Conservation (phyloP, 768 basidiomycete species). For the Sarcodon aspratus region DNA sequence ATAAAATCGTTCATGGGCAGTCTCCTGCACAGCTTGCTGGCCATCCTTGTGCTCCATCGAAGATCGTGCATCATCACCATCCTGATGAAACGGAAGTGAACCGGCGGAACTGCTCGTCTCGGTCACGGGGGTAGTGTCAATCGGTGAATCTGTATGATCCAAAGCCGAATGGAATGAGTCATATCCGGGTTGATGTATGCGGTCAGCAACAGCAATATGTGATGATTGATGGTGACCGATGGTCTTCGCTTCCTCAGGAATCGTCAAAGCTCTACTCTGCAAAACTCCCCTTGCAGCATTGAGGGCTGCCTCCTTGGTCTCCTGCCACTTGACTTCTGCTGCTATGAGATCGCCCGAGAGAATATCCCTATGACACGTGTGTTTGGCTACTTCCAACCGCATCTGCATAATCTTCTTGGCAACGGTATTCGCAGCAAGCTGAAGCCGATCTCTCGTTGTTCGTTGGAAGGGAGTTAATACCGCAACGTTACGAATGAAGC, state of each 20-base stretch:
- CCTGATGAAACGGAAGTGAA: neutral
- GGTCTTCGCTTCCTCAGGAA: neutral
- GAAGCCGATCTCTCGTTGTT: conserved; percentile 69
- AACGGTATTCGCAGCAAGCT: conserved; percentile 43
- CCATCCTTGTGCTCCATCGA: neutral
- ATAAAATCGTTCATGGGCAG: conserved; percentile 33
- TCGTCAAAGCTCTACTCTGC: conserved; percentile 22
- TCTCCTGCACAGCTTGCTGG: neutral
- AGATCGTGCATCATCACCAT: neutral
- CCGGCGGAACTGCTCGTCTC: neutral
- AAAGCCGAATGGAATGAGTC: conserved; percentile 64
- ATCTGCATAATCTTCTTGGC: conserved; percentile 55
- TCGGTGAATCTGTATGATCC: conserved; percentile 27
- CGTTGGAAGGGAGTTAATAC: conserved; percentile 83
- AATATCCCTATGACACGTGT: conserved; percentile 67
- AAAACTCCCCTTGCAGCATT: conserved; percentile 62
- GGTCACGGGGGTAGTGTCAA: conserved; percentile 4
- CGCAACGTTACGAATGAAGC: conserved; percentile 70
- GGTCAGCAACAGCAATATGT: conserved; percentile 2
- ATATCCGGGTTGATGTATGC: conserved; percentile 5
- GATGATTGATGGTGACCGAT: too few relatives aligned
- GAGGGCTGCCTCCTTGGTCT: conserved; percentile 60
- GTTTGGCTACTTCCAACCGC: conserved; percentile 63
- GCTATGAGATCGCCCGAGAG: conserved; percentile 65
- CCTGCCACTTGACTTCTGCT: conserved; percentile 55